Conservation (phyloP, 1,284 basidiomycete species). For the Fomitopsis betulina region DNA sequence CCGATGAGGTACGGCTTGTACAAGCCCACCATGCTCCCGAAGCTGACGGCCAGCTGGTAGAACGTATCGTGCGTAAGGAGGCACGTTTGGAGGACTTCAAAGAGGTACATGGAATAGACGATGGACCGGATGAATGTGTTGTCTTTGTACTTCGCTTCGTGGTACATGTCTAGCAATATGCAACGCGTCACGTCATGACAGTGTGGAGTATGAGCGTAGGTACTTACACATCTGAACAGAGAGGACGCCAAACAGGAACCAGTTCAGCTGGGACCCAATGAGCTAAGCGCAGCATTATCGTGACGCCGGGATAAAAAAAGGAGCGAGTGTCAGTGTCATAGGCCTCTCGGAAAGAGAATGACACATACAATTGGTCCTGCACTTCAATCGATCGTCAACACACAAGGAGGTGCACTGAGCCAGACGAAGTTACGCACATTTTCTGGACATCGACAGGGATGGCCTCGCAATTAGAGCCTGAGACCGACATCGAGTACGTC, state of each 20-base stretch:
- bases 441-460: not conserved
- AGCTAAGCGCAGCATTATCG: not conserved
- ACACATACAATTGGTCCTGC: not conserved
- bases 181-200: not conserved
- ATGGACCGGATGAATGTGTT: too few relatives aligned
- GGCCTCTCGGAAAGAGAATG: not conserved
- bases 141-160: too few relatives aligned
- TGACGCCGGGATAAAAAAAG: not conserved
- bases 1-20: too few relatives aligned
- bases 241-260: slow-evolving; percentile 21
- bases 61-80: too few relatives aligned
- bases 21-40: too few relatives aligned
- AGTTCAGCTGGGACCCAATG: slow-evolving; percentile 20
- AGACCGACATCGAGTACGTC: not conserved
- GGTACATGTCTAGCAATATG: not conserved
- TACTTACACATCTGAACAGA: slow-evolving; percentile 18
- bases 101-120: too few relatives aligned
- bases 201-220: not conserved
- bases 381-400: not conserved
- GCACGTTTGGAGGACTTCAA: too few relatives aligned
- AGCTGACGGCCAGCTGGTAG: too few relatives aligned
- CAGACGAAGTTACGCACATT: not conserved
- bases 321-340: not conserved
- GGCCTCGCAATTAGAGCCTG: not conserved
- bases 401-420: not conserved